Evolutionary conservation across 163 green algal species (phyloP), one percentile per base, ranked within the genome.

Genomic region (Coccomyxa subellipsoidea): DNA sequence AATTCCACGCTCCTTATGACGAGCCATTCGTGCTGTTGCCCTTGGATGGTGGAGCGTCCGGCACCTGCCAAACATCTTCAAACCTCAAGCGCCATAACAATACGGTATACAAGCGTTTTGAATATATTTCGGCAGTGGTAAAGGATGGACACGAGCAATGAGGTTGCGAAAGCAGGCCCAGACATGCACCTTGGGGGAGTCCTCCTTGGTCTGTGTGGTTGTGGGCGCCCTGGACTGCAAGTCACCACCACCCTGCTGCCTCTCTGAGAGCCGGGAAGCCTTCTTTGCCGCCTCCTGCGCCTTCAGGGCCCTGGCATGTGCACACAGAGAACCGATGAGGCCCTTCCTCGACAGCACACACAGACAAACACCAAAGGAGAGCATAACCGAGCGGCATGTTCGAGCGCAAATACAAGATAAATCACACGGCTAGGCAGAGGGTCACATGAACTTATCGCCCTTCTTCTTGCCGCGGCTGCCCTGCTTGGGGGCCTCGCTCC

Each of bases 361-460:
- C 47, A 66, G 12, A 66, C 18, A n/a, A n/a, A n/a, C n/a, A n/a
- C n/a, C n/a, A n/a, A n/a, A n/a, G n/a, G n/a, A n/a, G n/a, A n/a
- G n/a, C n/a, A n/a, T n/a, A n/a, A n/a, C n/a, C n/a, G n/a, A n/a
- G n/a, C n/a, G n/a, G n/a, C n/a, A n/a, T n/a, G n/a, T n/a, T n/a
- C n/a, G n/a, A n/a, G n/a, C n/a, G n/a, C n/a, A n/a, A n/a, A n/a
- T n/a, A n/a, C n/a, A n/a, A n/a, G n/a, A n/a, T n/a, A n/a, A n/a
- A n/a, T n/a, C n/a, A n/a, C n/a, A n/a, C n/a, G n/a, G 66, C 66
- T 18, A 73, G 18, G 8, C 66, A 73, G 32, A 73, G 7, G 66
- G 27, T 18, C 8, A 73, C 0, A 88, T 83, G 89, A 97, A 97
- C 85, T 95, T 96, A 29, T 93, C 80, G 38, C 91, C 91, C 38